These are phyloP conservation scores for Suhomyces chickasaworum DNA, from an alignment of 1,139 yeast genomes.

Conservation along the genomic window DNA sequence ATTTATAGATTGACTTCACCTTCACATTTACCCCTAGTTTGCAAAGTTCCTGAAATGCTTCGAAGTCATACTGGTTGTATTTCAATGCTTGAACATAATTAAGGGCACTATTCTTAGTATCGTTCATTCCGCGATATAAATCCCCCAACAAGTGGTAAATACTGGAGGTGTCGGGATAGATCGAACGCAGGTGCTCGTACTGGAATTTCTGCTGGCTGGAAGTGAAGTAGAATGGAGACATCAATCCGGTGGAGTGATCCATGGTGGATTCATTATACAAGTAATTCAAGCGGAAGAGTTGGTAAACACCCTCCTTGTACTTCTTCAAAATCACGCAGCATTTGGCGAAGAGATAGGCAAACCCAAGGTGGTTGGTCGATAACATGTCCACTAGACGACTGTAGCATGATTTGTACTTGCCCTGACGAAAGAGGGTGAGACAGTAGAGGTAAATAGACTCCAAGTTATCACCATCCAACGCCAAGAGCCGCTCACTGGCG, in stretches of 20 bases:
- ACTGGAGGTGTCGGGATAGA: conserved; percentile 66
- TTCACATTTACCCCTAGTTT: conserved; percentile 69
- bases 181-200: conserved; percentile 38
- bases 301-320: conserved; percentile 65
- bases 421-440: conserved; percentile 56
- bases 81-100: conserved; percentile 70
- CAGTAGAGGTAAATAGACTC: conserved; percentile 68
- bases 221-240: conserved; percentile 22
- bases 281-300: conserved; percentile 41
- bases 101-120: conserved; percentile 63
- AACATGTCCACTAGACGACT: conserved; percentile 41
- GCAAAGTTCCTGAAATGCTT: conserved; percentile 78
- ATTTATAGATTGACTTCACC: conserved; percentile 59
- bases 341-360: conserved; percentile 68
- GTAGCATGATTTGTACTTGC: conserved; percentile 62
- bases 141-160: conserved; percentile 72
- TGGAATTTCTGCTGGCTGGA: conserved; percentile 30
- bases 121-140: conserved; percentile 54
- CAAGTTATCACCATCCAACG: conserved; percentile 49
- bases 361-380: conserved; percentile 59
- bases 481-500: conserved; percentile 74
- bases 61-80: conserved; percentile 81
- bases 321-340: conserved; percentile 60
- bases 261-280: conserved; percentile 38
- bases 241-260: conserved; percentile 9